phyloP scores from a whole-genome alignment of 176 grass and related monocot species.

The Aegilops sharonensis region DNA sequence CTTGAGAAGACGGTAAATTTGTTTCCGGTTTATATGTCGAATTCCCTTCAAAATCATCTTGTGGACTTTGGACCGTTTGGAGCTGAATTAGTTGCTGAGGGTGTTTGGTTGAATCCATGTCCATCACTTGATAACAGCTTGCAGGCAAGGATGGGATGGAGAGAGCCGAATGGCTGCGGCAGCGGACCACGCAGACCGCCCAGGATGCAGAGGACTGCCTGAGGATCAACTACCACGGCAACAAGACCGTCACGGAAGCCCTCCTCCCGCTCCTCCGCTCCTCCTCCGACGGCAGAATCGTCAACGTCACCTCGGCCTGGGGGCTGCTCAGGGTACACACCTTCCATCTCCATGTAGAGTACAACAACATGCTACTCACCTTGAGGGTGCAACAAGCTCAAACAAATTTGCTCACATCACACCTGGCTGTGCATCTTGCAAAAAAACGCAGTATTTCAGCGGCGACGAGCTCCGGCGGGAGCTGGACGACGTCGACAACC shows the following conservation, averaged over 20 bases:
- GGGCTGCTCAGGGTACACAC: slow-evolving; percentile 37
- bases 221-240: slow-evolving; percentile 54
- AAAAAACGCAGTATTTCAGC: slow-evolving; percentile 32
- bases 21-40: too few species aligned
- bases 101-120: neutral
- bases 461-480: slow-evolving; percentile 26
- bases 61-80: too few species aligned
- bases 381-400: too few species aligned
- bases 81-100: neutral
- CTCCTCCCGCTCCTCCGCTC: slow-evolving; percentile 44
- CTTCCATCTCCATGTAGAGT: too few species aligned
- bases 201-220: slow-evolving; percentile 52
- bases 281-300: slow-evolving; percentile 44
- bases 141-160: neutral
- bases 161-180: slow-evolving; percentile 22
- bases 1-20: slow-evolving; percentile 5
- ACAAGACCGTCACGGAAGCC: slow-evolving; percentile 47
- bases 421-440: neutral
- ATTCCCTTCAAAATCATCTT: too few species aligned
- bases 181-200: slow-evolving; percentile 20
- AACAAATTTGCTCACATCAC: too few species aligned
- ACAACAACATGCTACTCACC: too few species aligned
- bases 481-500: neutral
- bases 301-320: slow-evolving; percentile 42
- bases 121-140: neutral